Conservation (phyloP, 1,139 yeast species). For the Candida sp. region DNA sequence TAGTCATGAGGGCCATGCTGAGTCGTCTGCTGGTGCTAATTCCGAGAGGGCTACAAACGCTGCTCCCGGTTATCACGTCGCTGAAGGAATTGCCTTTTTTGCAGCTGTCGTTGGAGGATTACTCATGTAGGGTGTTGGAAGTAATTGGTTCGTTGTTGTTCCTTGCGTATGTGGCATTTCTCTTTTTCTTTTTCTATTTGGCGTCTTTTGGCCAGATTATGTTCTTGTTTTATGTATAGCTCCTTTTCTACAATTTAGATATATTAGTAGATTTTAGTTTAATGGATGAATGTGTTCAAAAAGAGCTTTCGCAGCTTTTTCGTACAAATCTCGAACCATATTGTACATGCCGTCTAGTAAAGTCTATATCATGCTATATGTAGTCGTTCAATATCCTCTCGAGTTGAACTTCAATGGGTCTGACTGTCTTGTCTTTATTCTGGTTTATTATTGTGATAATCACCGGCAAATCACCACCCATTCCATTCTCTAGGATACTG, state of each 20-base stretch:
- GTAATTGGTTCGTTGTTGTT: neutral
- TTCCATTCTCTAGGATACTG: conserved; percentile 17
- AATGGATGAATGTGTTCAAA: neutral
- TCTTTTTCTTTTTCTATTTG: neutral
- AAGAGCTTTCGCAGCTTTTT: neutral
- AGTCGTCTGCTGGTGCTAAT: conserved; percentile 3
- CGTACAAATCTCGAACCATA: neutral
- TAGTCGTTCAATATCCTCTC: conserved; percentile 2
- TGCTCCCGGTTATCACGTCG: conserved; percentile 4
- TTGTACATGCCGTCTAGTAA: neutral
- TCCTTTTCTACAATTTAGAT: neutral
- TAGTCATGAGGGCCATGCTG: conserved; percentile 10
- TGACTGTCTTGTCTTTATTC: conserved; percentile 5
- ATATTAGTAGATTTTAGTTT: neutral
- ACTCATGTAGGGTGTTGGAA: conserved; percentile 20
- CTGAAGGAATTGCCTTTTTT: conserved; percentile 24
- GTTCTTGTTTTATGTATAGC: conserved; percentile 1
- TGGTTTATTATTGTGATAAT: conserved; percentile 28
- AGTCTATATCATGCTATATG: neutral
- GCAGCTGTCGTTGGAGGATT: conserved; percentile 29
- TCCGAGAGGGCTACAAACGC: conserved; percentile 7
- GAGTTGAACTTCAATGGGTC: conserved; percentile 12
- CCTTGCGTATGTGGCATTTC: neutral
- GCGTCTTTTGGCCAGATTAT: neutral
- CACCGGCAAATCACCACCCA: conserved; percentile 23